Evolutionary conservation across 2,329 filamentous ascomycete species (phyloP).

Genomic region (Botrytis paeoniae): DNA sequence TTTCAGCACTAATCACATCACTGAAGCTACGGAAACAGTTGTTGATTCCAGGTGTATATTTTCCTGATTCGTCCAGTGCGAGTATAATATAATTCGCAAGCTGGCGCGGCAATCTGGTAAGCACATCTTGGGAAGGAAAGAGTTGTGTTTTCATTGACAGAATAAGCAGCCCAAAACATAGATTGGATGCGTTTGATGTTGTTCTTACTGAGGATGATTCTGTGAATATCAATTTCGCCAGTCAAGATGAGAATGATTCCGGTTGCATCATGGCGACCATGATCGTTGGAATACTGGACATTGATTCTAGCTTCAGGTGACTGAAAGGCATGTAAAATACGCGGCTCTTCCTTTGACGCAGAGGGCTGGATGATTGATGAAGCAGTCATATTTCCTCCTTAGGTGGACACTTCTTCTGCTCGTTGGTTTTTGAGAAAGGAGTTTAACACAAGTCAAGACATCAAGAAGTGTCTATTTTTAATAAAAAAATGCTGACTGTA

Average conservation of each 20-base stretch:
- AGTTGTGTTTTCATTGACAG: constrained; percentile 29
- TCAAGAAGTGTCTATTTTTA: background rate
- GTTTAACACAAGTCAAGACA: background rate
- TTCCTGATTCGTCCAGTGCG: background rate
- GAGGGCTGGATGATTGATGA: background rate
- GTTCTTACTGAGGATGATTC: constrained; percentile 24
- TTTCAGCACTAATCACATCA: constrained; percentile 30
- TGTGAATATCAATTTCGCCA: constrained; percentile 27
- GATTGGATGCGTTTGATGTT: constrained; percentile 35
- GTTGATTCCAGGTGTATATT: constrained; percentile 30
- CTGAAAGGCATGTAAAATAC: constrained; percentile 35
- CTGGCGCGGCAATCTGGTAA: constrained; percentile 18
- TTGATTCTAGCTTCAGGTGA: constrained; percentile 30
- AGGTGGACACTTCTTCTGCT: background rate
- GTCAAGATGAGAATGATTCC: constrained; percentile 37
- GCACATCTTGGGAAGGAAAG: constrained; percentile 24
- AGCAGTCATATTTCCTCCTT: background rate
- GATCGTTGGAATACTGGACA: constrained; percentile 34
- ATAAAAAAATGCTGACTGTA: background rate
- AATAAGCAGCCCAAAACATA: constrained; percentile 36
- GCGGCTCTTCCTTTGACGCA: constrained; percentile 23
- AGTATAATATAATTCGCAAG: background rate
- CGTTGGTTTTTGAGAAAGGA: background rate
- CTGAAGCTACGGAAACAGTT: constrained; percentile 29
- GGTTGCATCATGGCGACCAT: constrained; percentile 33